Conservation (phyloP, 768 basidiomycete genomes). For the Vararia minispora region DNA sequence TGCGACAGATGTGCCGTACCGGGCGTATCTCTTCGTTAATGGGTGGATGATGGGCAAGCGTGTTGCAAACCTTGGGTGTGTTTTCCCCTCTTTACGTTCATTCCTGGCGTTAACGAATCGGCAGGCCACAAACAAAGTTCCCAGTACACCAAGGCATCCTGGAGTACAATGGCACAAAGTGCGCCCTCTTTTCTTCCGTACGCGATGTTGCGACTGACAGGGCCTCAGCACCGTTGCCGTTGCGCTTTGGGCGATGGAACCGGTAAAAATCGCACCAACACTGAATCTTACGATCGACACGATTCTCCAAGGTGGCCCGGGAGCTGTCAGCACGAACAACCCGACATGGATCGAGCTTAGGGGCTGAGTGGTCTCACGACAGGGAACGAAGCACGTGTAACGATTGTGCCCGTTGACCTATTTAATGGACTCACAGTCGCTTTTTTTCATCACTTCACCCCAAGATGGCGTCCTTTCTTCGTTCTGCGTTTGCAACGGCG, state of each 20-base stretch:
- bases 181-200: slow-evolving; percentile 15
- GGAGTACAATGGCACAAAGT: slow-evolving; percentile 65
- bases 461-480: too few relatives aligned
- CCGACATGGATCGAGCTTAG: too few relatives aligned
- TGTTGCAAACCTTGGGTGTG: slow-evolving; percentile 22
- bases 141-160: slow-evolving; percentile 78
- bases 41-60: slow-evolving; percentile 86
- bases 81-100: background rate
- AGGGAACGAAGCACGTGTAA: too few relatives aligned
- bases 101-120: background rate
- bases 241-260: slow-evolving; percentile 24
- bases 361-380: too few relatives aligned
- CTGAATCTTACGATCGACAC: slow-evolving; percentile 19
- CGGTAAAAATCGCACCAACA: slow-evolving; percentile 14
- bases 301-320: slow-evolving; percentile 19
- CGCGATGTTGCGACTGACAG: background rate
- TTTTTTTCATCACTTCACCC: too few relatives aligned
- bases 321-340: slow-evolving; percentile 15
- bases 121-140: slow-evolving; percentile 68
- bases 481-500: too few relatives aligned
- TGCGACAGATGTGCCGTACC: too few relatives aligned
- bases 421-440: too few relatives aligned
- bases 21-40: slow-evolving; percentile 68
- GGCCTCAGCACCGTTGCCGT: slow-evolving; percentile 14
- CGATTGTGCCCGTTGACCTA: too few relatives aligned